A percentile compares a stretch with the other conserved stretches of the same genome.
Evolutionary conservation across 2,329 filamentous ascomycete genomes (phyloP).

Genomic region (Phyllosticta citribraziliensis): DNA sequence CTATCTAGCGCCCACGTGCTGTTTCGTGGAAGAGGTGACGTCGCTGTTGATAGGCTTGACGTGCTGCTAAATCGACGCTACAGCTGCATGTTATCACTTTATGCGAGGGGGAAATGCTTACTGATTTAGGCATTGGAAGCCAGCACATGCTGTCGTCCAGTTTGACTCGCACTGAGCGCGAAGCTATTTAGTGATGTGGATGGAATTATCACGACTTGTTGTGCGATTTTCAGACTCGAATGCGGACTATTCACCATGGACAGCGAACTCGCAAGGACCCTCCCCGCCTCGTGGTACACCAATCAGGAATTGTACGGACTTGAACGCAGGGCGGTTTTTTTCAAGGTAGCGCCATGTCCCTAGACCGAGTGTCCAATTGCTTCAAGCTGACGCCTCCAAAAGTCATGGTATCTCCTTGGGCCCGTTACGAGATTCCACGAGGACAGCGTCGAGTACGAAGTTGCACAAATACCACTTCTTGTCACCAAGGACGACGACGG

Average conservation of each 20-base stretch:
- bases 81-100: not conserved
- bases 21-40: not conserved
- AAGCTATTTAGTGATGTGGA: not conserved
- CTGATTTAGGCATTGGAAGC: not conserved
- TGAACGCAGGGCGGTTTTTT: conserved; percentile 37
- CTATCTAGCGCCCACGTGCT: not conserved
- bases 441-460: conserved; percentile 36
- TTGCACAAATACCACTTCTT: conserved; percentile 36
- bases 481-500: not conserved
- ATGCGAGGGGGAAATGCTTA: not conserved
- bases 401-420: conserved; percentile 46
- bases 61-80: not conserved
- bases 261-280: conserved; percentile 13
- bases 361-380: not conserved
- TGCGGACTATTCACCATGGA: not conserved
- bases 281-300: conserved; percentile 37
- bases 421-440: conserved; percentile 41
- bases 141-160: not conserved
- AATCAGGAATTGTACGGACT: conserved; percentile 36
- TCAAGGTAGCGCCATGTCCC: conserved; percentile 11
- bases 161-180: not conserved
- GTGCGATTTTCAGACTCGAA: not conserved
- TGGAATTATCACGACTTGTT: not conserved
- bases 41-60: not conserved
- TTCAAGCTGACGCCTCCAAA: not conserved